A percentile compares a stretch with the other conserved stretches of the same genome.
phyloP scores from a whole-genome alignment of 768 basidiomycete genomes.

The Tricholoma matsutake region DNA sequence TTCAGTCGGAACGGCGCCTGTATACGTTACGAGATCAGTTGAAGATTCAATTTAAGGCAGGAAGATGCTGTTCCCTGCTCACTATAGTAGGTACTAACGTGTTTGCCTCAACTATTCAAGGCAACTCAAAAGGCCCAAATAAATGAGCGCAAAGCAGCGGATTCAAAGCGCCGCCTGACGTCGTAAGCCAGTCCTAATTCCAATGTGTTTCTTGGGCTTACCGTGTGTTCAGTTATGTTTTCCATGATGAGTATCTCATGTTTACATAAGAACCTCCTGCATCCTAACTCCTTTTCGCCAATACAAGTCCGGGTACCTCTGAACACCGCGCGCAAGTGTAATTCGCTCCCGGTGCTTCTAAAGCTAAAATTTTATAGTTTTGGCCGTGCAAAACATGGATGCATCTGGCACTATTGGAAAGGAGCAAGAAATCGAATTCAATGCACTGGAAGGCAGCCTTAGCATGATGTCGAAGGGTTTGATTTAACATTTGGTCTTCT shows the following conservation, averaged over 20 bases:
- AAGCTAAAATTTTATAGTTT: conserved; percentile 25
- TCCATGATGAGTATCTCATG: conserved; percentile 37
- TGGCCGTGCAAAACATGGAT: conserved; percentile 79
- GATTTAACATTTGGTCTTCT: conserved; percentile 12
- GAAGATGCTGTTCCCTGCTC: conserved; percentile 36
- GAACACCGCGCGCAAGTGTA: conserved; percentile 46
- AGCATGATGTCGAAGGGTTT: conserved; percentile 70
- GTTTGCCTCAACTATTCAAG: conserved; percentile 16
- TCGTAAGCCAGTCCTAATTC: conserved; percentile 36
- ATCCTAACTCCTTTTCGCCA: neutral
- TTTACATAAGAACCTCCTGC: neutral
- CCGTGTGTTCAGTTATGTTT: conserved; percentile 39
- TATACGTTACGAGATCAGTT: conserved; percentile 72
- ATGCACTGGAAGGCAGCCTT: conserved; percentile 63
- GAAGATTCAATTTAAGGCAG: conserved; percentile 64
- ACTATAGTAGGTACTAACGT: neutral
- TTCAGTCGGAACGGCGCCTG: conserved; percentile 63
- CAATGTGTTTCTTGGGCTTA: conserved; percentile 1
- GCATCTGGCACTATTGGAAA: conserved; percentile 56
- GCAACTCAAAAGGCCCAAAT: conserved; percentile 75
- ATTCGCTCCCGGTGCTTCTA: neutral
- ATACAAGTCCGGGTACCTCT: conserved; percentile 58
- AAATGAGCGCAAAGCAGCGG: conserved; percentile 57
- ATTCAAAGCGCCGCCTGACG: conserved; percentile 62
- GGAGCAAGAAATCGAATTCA: conserved; percentile 69